Evolutionary conservation across 2,329 filamentous ascomycete genomes (phyloP).

Genomic region (Trichophyton mentagrophytes): DNA sequence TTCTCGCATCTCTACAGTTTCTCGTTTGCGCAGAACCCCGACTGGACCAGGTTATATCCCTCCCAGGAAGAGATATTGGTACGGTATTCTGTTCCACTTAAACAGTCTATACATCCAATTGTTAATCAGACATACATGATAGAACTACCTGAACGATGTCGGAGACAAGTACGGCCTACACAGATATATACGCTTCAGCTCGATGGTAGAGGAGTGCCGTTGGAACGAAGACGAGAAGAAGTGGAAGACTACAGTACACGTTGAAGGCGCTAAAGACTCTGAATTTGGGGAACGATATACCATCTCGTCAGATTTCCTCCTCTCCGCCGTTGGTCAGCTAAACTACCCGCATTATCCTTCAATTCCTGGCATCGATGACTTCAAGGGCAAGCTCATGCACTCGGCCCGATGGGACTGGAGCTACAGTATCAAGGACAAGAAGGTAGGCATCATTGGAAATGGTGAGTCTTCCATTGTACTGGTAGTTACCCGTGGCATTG

Average conservation of each 20-base stretch:
- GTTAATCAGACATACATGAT: not conserved
- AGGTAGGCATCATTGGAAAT: constrained; percentile 48
- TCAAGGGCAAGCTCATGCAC: constrained; percentile 44
- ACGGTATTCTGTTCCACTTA: constrained; percentile 5
- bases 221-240: constrained; percentile 43
- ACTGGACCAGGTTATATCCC: constrained; percentile 47
- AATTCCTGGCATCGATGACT: constrained; percentile 37
- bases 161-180: constrained; percentile 44
- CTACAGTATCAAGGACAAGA: constrained; percentile 42
- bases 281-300: constrained; percentile 42
- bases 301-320: constrained; percentile 43
- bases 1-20: constrained; percentile 46
- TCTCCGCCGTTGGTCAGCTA: constrained; percentile 47
- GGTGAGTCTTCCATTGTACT: constrained; percentile 24
- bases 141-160: constrained; percentile 41
- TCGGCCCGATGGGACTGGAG: constrained; percentile 50
- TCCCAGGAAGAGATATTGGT: constrained; percentile 48
- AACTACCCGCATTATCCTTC: constrained; percentile 42
- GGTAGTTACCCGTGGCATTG: not conserved
- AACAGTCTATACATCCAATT: not conserved
- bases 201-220: constrained; percentile 38
- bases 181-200: constrained; percentile 47
- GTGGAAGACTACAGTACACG: constrained; percentile 40
- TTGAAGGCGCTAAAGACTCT: constrained; percentile 42
- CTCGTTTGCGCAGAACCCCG: constrained; percentile 48